Conservation (phyloP, 768 basidiomycete genomes). For the Leucogyrophana mollusca region DNA sequence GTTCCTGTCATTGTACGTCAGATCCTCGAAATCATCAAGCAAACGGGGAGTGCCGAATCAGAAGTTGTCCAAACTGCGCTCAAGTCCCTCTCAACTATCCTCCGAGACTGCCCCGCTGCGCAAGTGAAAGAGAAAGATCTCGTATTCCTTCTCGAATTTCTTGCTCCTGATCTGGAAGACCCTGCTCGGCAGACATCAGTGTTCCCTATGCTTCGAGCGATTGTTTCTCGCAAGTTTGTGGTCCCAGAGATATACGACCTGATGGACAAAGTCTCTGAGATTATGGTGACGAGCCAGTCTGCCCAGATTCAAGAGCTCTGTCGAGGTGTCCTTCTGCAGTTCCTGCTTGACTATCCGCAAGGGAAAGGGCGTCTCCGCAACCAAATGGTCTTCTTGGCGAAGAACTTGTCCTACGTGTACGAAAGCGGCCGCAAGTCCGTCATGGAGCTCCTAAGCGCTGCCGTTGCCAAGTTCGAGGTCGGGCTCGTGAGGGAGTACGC, state of each 20-base stretch:
- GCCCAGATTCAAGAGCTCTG: slow-evolving; percentile 89
- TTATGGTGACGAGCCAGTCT: slow-evolving; percentile 94
- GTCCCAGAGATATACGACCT: slow-evolving; percentile 96
- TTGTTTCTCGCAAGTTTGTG: slow-evolving; percentile 87
- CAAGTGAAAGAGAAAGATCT: slow-evolving; percentile 90
- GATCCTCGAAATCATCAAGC: slow-evolving; percentile 78
- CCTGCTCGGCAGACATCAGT: slow-evolving; percentile 80
- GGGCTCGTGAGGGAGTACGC: slow-evolving; percentile 74
- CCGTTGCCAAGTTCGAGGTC: slow-evolving; percentile 81
- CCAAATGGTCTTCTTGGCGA: slow-evolving; percentile 89
- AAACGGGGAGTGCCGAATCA: slow-evolving; percentile 83
- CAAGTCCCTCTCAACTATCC: slow-evolving; percentile 78
- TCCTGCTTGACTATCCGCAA: slow-evolving; percentile 96
- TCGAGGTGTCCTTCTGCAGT: slow-evolving; percentile 85
- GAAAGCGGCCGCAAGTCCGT: slow-evolving; percentile 93
- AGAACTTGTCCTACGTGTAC: slow-evolving; percentile 86
- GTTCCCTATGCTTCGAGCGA: slow-evolving; percentile 86
- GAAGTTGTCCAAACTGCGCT: slow-evolving; percentile 88
- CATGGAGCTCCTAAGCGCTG: slow-evolving; percentile 85
- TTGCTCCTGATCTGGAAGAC: slow-evolving; percentile 90
- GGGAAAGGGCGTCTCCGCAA: slow-evolving; percentile 86
- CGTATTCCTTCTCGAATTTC: slow-evolving; percentile 79
- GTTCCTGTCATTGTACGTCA: slow-evolving; percentile 83
- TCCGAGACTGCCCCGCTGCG: slow-evolving; percentile 85
- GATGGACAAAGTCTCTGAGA: slow-evolving; percentile 89